Evolutionary conservation across 2,329 filamentous ascomycete genomes (phyloP), one percentile per base, ranked within the genome.

Genomic region (Harringtonia aguacate): DNA sequence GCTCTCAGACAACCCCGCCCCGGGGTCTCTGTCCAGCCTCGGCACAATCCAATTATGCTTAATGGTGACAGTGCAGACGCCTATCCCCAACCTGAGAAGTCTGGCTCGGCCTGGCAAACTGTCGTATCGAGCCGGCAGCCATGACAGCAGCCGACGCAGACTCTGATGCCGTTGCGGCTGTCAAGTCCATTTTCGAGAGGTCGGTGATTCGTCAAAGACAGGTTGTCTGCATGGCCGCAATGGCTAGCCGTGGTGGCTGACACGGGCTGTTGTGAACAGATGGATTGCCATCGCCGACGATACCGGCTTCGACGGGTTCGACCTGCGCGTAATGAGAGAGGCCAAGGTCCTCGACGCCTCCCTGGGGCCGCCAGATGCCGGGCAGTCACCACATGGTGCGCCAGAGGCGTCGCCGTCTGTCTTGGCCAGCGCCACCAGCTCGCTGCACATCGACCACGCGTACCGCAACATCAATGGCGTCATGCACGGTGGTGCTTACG

Each of bases 401-500:
- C 28, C 28, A 17, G 24, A 36, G 12, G 44, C 48, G 15, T 38
- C 42, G 14, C 39, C 50, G 9, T 36, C 49, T 15, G 42, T 53
- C 18, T n/a, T 48, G 15, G 57, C 63, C 10, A 61, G 58, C 1
- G 60, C 59, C 3, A 61, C 63, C 5, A 73, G 67, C 52, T 61
- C 60, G 20, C 61, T 75, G 47, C 57, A 52, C 4, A 66, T 73
- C 15, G 61, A 65, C 10, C 52, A 54, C 12, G 55, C 57, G 38
- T 66, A 73, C 42, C 63, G 65, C 48, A 76, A 75, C 54, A 53
- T 62, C 36, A 60, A 62, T 28, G 63, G 63, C 2, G 69, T 67
- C 28, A 61, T 77, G 49, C 73, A 77, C 52, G 73, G 73, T 18
- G 72, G 72, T 8, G 71, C 70, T 3, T 70, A 70, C 3, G 67